Base-by-base conservation (phyloP, 441 rosid genomes). In the Populus trichocarpa region DNA sequence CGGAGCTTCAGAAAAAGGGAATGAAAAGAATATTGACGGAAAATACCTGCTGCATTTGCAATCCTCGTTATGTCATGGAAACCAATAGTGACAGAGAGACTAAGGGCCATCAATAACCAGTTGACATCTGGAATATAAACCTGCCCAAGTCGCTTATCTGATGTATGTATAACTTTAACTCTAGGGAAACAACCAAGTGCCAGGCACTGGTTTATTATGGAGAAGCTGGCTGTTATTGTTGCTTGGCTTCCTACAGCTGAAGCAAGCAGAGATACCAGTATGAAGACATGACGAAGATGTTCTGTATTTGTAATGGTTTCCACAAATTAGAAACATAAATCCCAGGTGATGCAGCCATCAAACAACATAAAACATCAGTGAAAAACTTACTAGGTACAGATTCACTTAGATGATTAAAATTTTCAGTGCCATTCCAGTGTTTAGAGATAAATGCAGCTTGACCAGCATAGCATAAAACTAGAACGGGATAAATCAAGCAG, bases 211-310 rank as follows among this genome's bases (percentile, higher is more conserved):
- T 87, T 92, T 75, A 92, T 87, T 75, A 89, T 92, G 69, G 96
- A 92, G 85, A 92, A 92, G 71, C 88, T 83, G 4, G 91, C 91
- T 2, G 94, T 89, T 77, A 92, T 89, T 68, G 90, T 84, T 46
- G 96, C 94, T 82, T 92, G 96, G 87, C 96, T 92, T 79, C 96
- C 94, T 0, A 86, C 86, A 0, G 82, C 91, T 2, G 94, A 86
- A 26, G 91, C 89, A 42, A 92, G 81, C 57, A 92, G 87, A 5
- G 96, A 86, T 35, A 90, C 69, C 46, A 80, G 57, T 67, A 80
- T 76, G 67, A 85, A 90, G 68, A 83, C 78, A 61, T 89, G 88
- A 23, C 86, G 84, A 78, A 83, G 23, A 75, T 64, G 84, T 40
- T 66, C 93, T 91, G 91, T 38, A 80, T 12, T 63, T 66, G 25